Evolutionary conservation across 345 rosid genomes (phyloP).

Genomic region (Moricandia arvensis): DNA sequence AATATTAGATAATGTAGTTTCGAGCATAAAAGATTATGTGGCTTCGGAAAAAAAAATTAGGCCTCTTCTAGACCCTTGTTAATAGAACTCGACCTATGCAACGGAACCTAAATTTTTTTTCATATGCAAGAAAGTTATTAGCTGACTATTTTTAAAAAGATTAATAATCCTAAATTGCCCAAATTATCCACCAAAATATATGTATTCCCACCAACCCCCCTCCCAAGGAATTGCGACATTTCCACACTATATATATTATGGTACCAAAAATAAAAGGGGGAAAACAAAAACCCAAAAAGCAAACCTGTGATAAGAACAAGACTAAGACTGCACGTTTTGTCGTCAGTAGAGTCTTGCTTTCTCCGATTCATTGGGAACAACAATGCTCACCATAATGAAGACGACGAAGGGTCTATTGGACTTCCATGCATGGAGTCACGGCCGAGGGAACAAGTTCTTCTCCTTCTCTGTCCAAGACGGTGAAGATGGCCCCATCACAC

Average conservation of each 20-base stretch:
- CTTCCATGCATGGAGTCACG: constrained; percentile 68
- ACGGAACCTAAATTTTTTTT: not conserved
- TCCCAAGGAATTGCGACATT: not conserved
- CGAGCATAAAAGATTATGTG: too few relatives aligned
- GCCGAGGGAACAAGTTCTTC: constrained; percentile 62
- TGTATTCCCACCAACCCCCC: not conserved
- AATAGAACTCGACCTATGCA: not conserved
- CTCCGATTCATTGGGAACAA: not conserved
- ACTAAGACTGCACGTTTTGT: constrained; percentile 20
- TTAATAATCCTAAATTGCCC: not conserved
- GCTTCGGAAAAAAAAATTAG: too few relatives aligned
- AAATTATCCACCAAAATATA: not conserved
- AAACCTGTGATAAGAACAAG: constrained; percentile 9
- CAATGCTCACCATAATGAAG: constrained; percentile 31
- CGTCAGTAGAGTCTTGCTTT: constrained; percentile 8
- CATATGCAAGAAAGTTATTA: not conserved
- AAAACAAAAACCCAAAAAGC: not conserved
- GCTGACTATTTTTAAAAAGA: not conserved
- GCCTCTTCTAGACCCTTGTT: not conserved
- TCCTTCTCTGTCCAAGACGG: constrained; percentile 45
- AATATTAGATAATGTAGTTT: too few relatives aligned
- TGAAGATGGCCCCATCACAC: not conserved
- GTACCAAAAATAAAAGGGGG: not conserved
- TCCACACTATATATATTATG: constrained; percentile 17
- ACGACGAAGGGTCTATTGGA: constrained; percentile 35